phyloP scores from a whole-genome alignment of 495 filamentous ascomycete species.

The Glonium stellatum region DNA sequence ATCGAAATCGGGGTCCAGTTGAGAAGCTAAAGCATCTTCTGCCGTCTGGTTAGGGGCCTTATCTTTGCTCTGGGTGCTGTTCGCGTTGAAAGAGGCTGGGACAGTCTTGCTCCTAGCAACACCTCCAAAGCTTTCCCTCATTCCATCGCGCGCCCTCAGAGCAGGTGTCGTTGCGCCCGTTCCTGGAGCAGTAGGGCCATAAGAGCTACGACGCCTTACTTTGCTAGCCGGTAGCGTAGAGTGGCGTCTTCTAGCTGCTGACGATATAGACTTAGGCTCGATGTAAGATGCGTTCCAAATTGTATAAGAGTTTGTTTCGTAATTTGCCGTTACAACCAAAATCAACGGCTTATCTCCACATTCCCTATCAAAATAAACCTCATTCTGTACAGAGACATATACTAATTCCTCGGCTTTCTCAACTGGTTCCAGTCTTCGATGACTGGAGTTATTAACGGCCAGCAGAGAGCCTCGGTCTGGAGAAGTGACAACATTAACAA shows the following conservation, averaged over 20 bases:
- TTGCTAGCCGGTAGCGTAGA: constrained; percentile 49
- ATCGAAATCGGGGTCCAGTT: constrained; percentile 72
- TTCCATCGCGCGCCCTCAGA: constrained; percentile 40
- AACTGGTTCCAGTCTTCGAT: constrained; percentile 45
- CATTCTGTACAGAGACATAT: constrained; percentile 60
- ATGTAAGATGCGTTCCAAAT: constrained; percentile 72
- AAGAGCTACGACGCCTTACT: constrained; percentile 74
- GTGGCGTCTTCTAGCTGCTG: constrained; percentile 42
- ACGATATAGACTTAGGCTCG: constrained; percentile 48
- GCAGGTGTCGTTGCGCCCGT: constrained; percentile 79
- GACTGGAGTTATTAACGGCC: constrained; percentile 17
- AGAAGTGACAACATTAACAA: constrained; percentile 46
- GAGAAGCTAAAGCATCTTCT: constrained; percentile 58
- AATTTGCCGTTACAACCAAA: constrained; percentile 76
- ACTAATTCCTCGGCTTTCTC: constrained; percentile 70
- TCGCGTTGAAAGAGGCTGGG: constrained; percentile 17
- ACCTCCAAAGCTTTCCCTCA: constrained; percentile 54
- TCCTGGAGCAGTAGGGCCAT: constrained; percentile 50
- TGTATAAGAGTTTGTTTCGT: constrained; percentile 62
- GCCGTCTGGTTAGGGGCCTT: constrained; percentile 28
- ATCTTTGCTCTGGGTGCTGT: constrained; percentile 12
- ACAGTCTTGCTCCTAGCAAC: constrained; percentile 25
- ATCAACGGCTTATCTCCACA: constrained; percentile 46
- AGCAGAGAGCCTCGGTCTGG: constrained; percentile 13
- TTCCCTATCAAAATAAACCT: constrained; percentile 36